Conservation (phyloP, 2,329 filamentous ascomycete species). For the Aspergillus fischeri region DNA sequence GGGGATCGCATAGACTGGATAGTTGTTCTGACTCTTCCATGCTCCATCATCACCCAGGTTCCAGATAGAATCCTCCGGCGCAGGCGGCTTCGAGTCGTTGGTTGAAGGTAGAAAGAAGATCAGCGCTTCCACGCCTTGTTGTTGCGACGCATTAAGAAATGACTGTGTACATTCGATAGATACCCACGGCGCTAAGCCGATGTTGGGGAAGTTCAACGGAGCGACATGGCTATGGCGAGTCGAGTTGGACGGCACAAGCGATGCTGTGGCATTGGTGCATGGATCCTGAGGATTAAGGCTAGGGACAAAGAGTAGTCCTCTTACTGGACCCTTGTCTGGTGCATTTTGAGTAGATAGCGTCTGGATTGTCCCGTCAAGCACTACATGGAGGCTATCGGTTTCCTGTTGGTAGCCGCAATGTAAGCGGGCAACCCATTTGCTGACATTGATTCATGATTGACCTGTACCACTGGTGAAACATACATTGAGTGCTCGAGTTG, state of each 20-base stretch:
- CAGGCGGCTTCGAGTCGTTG: conserved; percentile 58
- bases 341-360: conserved; percentile 70
- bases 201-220: conserved; percentile 63
- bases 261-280: conserved; percentile 60
- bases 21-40: conserved; percentile 71
- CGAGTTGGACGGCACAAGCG: conserved; percentile 70
- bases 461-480: conserved; percentile 12
- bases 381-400: conserved; percentile 32
- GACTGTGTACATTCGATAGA: conserved; percentile 66
- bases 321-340: conserved; percentile 58
- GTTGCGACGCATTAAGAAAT: conserved; percentile 61
- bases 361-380: conserved; percentile 57
- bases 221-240: conserved; percentile 68
- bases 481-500: conserved; percentile 34
- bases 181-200: conserved; percentile 86
- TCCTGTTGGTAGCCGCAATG: conserved; percentile 16
- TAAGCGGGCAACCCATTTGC: neutral
- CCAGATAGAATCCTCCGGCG: conserved; percentile 64
- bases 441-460: neutral
- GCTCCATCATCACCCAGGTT: conserved; percentile 61
- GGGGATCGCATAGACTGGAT: conserved; percentile 78
- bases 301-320: conserved; percentile 83
- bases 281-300: conserved; percentile 55
- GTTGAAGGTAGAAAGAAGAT: conserved; percentile 52
- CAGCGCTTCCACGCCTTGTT: conserved; percentile 58